Conservation (phyloP, 441 rosid genomes). For the Dalechampia spathulata region DNA sequence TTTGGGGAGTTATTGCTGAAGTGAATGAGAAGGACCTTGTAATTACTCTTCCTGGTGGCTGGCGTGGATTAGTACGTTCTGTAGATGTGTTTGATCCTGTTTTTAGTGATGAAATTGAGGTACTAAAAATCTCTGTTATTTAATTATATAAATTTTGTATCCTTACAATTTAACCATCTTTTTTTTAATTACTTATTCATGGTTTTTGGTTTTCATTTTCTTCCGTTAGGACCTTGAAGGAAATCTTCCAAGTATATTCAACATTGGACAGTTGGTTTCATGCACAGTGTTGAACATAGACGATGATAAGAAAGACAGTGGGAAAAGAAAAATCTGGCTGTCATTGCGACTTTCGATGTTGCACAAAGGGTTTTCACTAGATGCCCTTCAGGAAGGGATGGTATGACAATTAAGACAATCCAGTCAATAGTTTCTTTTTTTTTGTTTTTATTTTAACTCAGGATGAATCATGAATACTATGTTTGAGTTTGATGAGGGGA, state of each 20-base stretch:
- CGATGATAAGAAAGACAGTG: slow-evolving; percentile 77
- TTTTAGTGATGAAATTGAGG: slow-evolving; percentile 51
- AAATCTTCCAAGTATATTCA: slow-evolving; percentile 46
- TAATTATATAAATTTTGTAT: not conserved
- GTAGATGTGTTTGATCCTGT: slow-evolving; percentile 69
- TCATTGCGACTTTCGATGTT: slow-evolving; percentile 78
- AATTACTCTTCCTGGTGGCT: slow-evolving; percentile 84
- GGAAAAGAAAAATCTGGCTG: slow-evolving; percentile 86
- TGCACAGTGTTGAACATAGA: slow-evolving; percentile 77
- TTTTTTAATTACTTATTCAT: not conserved
- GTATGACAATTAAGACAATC: slow-evolving; percentile 35
- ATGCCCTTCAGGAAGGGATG: slow-evolving; percentile 88
- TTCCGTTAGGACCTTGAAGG: slow-evolving; percentile 47
- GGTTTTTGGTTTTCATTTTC: slow-evolving; percentile 10
- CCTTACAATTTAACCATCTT: not conserved
- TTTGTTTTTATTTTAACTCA: slow-evolving; percentile 5
- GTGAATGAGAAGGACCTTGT: slow-evolving; percentile 94
- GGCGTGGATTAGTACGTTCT: slow-evolving; percentile 89
- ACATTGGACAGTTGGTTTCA: slow-evolving; percentile 83
- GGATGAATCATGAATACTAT: slow-evolving; percentile 1
- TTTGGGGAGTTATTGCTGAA: slow-evolving; percentile 92
- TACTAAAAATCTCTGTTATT: slow-evolving; percentile 17
- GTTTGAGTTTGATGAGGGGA: not conserved
- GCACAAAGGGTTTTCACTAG: slow-evolving; percentile 71
- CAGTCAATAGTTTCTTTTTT: not conserved